Base-by-base conservation (phyloP, 2,329 filamentous ascomycete species). In the Alternaria triticina region DNA sequence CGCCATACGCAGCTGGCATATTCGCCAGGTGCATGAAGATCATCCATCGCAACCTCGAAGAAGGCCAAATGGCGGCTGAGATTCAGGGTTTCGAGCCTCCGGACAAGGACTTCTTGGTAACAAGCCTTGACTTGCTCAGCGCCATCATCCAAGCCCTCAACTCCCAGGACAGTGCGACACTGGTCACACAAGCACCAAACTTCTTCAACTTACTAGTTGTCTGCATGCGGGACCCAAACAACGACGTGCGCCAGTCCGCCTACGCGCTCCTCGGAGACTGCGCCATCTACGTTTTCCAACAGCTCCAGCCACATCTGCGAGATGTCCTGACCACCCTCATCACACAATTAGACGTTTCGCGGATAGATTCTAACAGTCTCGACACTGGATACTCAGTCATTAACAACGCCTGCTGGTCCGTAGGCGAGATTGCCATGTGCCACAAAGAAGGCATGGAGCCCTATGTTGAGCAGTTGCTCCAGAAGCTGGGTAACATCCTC, bases 351-450 rank as follows among this genome's bases (percentile, higher is more conserved):
- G 94, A 98, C 69, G 84, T 97, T 40, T 74, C 70, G 13, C 75
- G 82, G 69, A 91, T 94, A 65, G 86, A 86, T 59, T 87, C 94
- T 64, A 93, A 96, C 71, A 91, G 94, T 64, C 89, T 93, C 50
- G 93, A 97, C 67, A 91, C 88, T 17, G 90, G 90, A 13, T 97
- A 97, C 79, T 93, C 94, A 64, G 94, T 98, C 28, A 90, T 98
- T 63, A 99, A 98, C 86, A 99, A 99, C 77, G 95, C 96, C 22
- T 98, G 95, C 82, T 99, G 96, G 96, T 96, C 94, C 7, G 90
- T 90, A 23, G 96, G 96, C 45, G 96, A 99, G 83, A 96, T 98
- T 65, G 89, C 94, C 15, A 89, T 97, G 79, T 90, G 93, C 65
- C 86, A 92, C 77, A 88, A 90, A 65, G 83, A 85, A 28, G 88